Percentiles rank a stretch among this genome's conserved stretches.
Conservation (phyloP, 2,329 filamentous ascomycete species). For the Microdochium nivale region DNA sequence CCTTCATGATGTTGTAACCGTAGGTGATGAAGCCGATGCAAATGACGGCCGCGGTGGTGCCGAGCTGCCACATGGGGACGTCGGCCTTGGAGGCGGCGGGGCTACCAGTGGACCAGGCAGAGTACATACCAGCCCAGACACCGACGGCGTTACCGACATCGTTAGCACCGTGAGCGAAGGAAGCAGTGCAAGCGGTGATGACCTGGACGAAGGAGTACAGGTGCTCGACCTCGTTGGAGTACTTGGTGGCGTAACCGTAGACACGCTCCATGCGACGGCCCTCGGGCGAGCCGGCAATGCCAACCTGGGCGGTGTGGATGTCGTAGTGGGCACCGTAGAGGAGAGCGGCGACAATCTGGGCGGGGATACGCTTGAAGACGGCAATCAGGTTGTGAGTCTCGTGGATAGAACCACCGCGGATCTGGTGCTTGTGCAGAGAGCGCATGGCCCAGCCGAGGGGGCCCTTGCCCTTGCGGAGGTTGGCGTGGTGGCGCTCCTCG, state of each 20-base stretch:
- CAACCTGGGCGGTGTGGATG: constrained; percentile 68
- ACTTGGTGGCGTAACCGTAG: constrained; percentile 56
- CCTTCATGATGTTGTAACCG: constrained; percentile 78
- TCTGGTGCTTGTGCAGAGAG: constrained; percentile 62
- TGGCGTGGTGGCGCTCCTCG: constrained; percentile 50
- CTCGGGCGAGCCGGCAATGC: constrained; percentile 63
- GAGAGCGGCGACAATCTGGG: constrained; percentile 50
- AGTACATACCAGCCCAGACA: constrained; percentile 62
- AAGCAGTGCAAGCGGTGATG: constrained; percentile 62
- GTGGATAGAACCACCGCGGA: constrained; percentile 65
- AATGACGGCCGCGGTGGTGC: constrained; percentile 55
- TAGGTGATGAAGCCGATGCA: constrained; percentile 64
- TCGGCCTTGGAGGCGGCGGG: constrained; percentile 52
- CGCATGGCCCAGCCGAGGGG: constrained; percentile 82
- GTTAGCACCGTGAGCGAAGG: constrained; percentile 70
- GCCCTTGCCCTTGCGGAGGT: constrained; percentile 52
- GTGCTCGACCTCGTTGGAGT: constrained; percentile 63
- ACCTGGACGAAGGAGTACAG: constrained; percentile 60
- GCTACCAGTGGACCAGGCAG: constrained; percentile 55
- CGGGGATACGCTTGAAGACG: constrained; percentile 57
- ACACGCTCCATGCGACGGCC: constrained; percentile 62
- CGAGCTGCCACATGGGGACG: constrained; percentile 70
- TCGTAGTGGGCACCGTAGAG: constrained; percentile 77
- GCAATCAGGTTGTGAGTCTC: constrained; percentile 63
- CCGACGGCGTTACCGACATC: constrained; percentile 67